These are phyloP conservation scores for Saccharomyces pastorianus DNA, from an alignment of 1,139 yeast genomes.

Conservation along the genomic window DNA sequence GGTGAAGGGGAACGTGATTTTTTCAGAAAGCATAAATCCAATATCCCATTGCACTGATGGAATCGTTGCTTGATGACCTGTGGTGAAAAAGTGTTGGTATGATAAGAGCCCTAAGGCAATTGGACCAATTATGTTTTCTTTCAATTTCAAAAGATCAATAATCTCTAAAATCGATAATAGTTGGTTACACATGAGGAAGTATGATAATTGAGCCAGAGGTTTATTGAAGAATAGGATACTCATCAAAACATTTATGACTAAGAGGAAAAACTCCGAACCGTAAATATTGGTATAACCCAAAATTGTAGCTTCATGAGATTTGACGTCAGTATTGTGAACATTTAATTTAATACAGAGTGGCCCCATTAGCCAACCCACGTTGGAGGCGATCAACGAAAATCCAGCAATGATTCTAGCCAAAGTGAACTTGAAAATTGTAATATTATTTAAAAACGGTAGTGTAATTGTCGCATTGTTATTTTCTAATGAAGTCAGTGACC, in stretches of 20 bases:
- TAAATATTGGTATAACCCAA: conserved; percentile 78
- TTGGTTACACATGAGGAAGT: conserved; percentile 62
- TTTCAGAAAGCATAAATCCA: conserved; percentile 73
- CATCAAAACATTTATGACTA: conserved; percentile 61
- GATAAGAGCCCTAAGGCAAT: conserved; percentile 69
- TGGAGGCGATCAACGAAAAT: conserved; percentile 61
- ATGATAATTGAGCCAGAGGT: conserved; percentile 76
- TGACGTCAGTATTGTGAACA: conserved; percentile 33
- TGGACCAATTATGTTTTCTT: conserved; percentile 64
- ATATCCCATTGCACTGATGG: conserved; percentile 94
- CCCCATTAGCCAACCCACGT: conserved; percentile 79
- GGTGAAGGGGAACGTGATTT: conserved; percentile 74
- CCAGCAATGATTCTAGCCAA: conserved; percentile 70
- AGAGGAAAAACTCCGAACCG: conserved; percentile 74
- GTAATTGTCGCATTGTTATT: conserved; percentile 32
- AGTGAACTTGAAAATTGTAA: conserved; percentile 49
- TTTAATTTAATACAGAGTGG: conserved; percentile 74
- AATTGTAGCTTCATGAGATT: conserved; percentile 41
- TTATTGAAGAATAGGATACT: conserved; percentile 67
- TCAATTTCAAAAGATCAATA: conserved; percentile 52
- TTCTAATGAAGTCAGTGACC: conserved; percentile 70
- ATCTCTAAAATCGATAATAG: conserved; percentile 67
- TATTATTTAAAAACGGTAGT: conserved; percentile 33
- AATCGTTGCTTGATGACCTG: conserved; percentile 95
- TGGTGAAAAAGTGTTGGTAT: conserved; percentile 75